Evolutionary conservation across 2,329 filamentous ascomycete genomes (phyloP), one percentile per base, ranked within the genome.

Genomic region (Penicillium italicum): DNA sequence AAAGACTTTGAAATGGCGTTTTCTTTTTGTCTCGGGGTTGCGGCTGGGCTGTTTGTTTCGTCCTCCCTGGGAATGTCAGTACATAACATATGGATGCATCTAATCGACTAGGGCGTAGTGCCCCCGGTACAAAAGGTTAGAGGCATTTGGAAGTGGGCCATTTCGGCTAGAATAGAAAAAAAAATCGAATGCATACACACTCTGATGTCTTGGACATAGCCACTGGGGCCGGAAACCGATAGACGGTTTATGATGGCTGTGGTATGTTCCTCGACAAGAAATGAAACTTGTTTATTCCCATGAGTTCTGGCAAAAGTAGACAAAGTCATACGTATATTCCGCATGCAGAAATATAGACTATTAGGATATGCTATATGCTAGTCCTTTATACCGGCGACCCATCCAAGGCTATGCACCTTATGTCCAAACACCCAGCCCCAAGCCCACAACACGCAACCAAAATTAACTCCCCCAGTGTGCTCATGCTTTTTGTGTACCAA

Each of bases 1-100:
- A 8, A 43, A 12, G 22, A 18, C 4, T 43, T 18, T 43, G 11
- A 12, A 14, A 18, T 10, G 33, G 33, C 18, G 40, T n/a, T 50
- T 50, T 5, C 14, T 37, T 38, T n/a, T 37, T 50, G 47, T 50
- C 36, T 50, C 26, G 14, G 36, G 46, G 36, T 20, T 22, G 11
- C 31, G 22, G 45, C 33, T 37, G 24, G 47, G 18, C 36, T 50
- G 47, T 50, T 50, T 50, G 47, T 31, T 42, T 42, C 26, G 47
- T 41, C 36, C 28, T 42, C 36, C 16, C 33, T 28, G 45, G 33
- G 45, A 14, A 10, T 11, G 16, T 16, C 6, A 45, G 40, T n/a
- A 45, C 43, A 45, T 45, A 45, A 31, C 3, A 34, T 45, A 22
- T 40, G 40, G 14, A 18, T n/a, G 40, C 22, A 28, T 26, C 40